phyloP scores from a whole-genome alignment of 768 basidiomycete genomes.

The Macrolepiota fuliginosa region DNA sequence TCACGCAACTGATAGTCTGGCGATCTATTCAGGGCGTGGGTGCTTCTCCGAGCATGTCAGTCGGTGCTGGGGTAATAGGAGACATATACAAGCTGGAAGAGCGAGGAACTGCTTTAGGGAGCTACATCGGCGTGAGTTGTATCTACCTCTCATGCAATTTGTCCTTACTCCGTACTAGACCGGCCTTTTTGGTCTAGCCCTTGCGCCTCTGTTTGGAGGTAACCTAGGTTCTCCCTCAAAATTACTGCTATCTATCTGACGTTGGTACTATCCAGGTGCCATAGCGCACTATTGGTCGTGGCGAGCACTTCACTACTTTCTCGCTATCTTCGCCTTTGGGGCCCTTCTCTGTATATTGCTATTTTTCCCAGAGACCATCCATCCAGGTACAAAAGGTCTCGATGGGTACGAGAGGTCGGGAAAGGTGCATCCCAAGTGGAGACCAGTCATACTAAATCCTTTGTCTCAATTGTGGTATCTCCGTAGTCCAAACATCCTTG shows the following conservation, averaged over 20 bases:
- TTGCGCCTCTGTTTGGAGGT: conserved; percentile 61
- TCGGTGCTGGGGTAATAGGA: conserved; percentile 60
- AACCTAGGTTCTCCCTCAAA: neutral
- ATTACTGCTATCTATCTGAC: neutral
- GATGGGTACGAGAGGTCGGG: conserved; percentile 42
- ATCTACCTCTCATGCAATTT: neutral
- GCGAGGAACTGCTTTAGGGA: conserved; percentile 55
- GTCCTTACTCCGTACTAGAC: conserved; percentile 32
- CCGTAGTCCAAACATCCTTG: conserved; percentile 52
- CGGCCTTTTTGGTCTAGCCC: conserved; percentile 53
- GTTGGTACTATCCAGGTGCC: neutral
- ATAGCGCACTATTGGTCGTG: conserved; percentile 44
- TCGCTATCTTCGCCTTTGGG: conserved; percentile 40
- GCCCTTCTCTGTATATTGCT: conserved; percentile 37
- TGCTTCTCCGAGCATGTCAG: conserved; percentile 50
- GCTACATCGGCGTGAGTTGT: conserved; percentile 48
- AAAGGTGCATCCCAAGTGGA: conserved; percentile 16
- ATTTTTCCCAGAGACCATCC: conserved; percentile 65
- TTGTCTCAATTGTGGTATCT: conserved; percentile 44
- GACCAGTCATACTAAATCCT: conserved; percentile 52
- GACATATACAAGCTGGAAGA: conserved; percentile 69
- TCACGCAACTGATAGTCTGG: conserved; percentile 53
- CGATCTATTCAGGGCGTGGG: conserved; percentile 69
- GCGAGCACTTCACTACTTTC: conserved; percentile 51
- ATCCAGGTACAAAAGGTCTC: conserved; percentile 54